phyloP scores from a whole-genome alignment of 495 filamentous ascomycete genomes.

The Jackrogersella minutella region DNA sequence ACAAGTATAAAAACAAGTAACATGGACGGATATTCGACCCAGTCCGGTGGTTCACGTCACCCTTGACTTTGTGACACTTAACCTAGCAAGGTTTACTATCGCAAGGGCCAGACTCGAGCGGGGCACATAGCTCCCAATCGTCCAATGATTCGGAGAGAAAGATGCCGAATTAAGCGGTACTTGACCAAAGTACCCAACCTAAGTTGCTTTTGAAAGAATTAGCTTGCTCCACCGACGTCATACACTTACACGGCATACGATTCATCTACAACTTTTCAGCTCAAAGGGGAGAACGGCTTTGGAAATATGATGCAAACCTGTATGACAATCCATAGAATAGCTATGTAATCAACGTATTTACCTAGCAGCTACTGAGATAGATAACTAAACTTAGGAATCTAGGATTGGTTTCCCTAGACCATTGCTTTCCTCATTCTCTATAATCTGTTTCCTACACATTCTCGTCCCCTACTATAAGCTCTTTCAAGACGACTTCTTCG shows the following conservation, averaged over 20 bases:
- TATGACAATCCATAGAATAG: constrained; percentile 8
- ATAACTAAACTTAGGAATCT: background rate
- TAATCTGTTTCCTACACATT: background rate
- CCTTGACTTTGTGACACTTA: constrained; percentile 7
- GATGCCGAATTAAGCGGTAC: constrained; percentile 10
- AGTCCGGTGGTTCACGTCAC: constrained; percentile 19
- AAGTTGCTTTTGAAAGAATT: background rate
- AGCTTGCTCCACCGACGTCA: constrained; percentile 38
- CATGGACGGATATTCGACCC: constrained; percentile 1
- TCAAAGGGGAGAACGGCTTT: constrained; percentile 27
- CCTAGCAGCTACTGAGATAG: background rate
- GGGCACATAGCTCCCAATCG: background rate
- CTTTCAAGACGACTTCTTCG: too few species aligned
- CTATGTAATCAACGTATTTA: constrained; percentile 20
- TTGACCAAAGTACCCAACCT: background rate
- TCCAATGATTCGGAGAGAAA: constrained; percentile 21
- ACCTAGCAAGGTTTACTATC: constrained; percentile 4
- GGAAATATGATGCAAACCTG: constrained; percentile 32
- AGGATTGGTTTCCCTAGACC: too few species aligned
- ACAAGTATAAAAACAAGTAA: constrained; percentile 5
- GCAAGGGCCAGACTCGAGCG: background rate
- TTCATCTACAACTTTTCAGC: constrained; percentile 34
- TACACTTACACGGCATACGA: constrained; percentile 30
- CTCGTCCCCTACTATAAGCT: background rate
- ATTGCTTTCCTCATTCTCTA: background rate